Base-by-base conservation (phyloP, 2,329 filamentous ascomycete genomes). In the Venturia asperata region DNA sequence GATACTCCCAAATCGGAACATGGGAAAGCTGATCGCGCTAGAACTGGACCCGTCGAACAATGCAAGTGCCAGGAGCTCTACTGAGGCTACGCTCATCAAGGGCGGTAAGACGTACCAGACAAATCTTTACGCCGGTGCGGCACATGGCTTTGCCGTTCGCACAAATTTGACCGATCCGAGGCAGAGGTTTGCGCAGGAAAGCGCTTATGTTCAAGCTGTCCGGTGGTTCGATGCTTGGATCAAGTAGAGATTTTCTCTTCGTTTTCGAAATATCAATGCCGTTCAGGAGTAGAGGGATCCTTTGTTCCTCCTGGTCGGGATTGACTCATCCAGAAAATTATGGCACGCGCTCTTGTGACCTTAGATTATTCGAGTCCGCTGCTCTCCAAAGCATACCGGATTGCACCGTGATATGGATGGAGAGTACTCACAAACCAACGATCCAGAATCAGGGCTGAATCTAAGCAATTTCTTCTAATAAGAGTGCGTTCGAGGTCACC, bases 111-210 rank as follows among this genome's bases (percentile, higher is more conserved):
- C 72, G 24, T 75, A 71, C 66, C 71, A 75, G 68, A 70, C 69
- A 19, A 68, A 64, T 9, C 65, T 75, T 63, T 75, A 74, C 68
- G 69, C 72, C 4, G 68, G 71, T 34, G 72, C 73, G 15, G 71
- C 72, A 47, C 74, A 75, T 67, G 74, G 72, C 0, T 75, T 75
- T 65, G 74, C 71, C 2, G 72, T 75, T 11, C 65, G 72, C n/a
- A 71, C 70, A 7, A 69, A 75, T 69, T 61, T 73, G 62, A 72
- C 67, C 6, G 67, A 70, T 41, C 66, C 67, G 64, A 67, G 67
- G 63, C 70, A 74, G 69, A 70, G 69, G 41, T 74, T 71, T 68
- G 74, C 74, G 39, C 73, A 75, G 68, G 72, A 74, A 63, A 69
- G 69, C 39, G 68, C 73, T 30, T 74, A 70, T 64, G 68, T 71